Conservation (phyloP, 805 yeast species). For the Wickerhamiella brachini region DNA sequence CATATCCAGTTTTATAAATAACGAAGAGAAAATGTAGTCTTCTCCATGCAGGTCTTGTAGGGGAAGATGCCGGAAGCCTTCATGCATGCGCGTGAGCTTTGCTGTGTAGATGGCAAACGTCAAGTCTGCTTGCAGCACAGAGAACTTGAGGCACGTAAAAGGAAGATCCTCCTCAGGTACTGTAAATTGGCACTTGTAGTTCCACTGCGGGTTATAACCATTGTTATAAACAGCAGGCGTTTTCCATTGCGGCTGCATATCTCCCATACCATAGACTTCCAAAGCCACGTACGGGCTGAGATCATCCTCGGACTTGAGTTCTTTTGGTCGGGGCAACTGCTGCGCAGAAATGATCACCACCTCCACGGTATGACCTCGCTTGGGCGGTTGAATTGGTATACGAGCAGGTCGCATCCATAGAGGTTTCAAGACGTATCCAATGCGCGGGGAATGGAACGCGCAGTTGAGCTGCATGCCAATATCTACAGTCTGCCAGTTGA, state of each 20-base stretch:
- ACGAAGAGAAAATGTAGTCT: slow-evolving; percentile 46
- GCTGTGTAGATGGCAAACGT: slow-evolving; percentile 47
- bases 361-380: slow-evolving; percentile 11
- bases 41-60: slow-evolving; percentile 71
- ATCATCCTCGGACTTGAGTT: slow-evolving; percentile 30
- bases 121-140: slow-evolving; percentile 22
- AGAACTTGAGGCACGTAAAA: slow-evolving; percentile 26
- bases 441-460: slow-evolving; percentile 43
- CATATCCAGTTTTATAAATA: slow-evolving; percentile 28
- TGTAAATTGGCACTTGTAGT: slow-evolving; percentile 35
- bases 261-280: slow-evolving; percentile 38
- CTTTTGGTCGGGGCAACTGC: slow-evolving; percentile 61
- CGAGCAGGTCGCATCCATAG: slow-evolving; percentile 17
- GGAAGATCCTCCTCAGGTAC: slow-evolving; percentile 21
- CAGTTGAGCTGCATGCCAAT: slow-evolving; percentile 78
- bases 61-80: slow-evolving; percentile 75
- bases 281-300: slow-evolving; percentile 51
- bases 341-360: slow-evolving; percentile 66
- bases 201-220: slow-evolving; percentile 86
- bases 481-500: slow-evolving; percentile 93
- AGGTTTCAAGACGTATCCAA: slow-evolving; percentile 77
- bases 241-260: slow-evolving; percentile 13
- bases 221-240: slow-evolving; percentile 38
- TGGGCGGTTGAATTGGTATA: slow-evolving; percentile 5
- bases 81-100: slow-evolving; percentile 47